Percentiles rank a stretch among this genome's conserved stretches.
These are phyloP conservation scores for Epichloe hybrida DNA, from an alignment of 2,329 filamentous ascomycete species.

Conservation along the genomic window DNA sequence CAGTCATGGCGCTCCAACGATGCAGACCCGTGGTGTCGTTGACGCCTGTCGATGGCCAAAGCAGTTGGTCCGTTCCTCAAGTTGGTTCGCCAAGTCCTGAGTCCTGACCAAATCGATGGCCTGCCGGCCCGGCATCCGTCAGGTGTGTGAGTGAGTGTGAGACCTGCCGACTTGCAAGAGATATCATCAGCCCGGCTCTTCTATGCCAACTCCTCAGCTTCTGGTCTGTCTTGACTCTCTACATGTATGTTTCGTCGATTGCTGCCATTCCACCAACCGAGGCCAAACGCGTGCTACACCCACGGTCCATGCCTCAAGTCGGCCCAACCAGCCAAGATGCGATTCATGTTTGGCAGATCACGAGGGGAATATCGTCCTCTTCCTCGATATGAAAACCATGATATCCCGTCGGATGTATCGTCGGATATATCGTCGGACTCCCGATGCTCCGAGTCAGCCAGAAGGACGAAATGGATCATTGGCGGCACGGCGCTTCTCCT, in stretches of 20 bases:
- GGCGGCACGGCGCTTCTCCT: not conserved
- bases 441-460: not conserved
- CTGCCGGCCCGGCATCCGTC: not conserved
- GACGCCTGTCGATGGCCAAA: not conserved
- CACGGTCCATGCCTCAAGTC: too few species aligned
- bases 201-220: not conserved
- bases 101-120: not conserved
- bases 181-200: not conserved
- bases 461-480: not conserved
- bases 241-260: too few species aligned
- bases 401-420: not conserved
- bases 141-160: too few species aligned
- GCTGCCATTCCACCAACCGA: too few species aligned
- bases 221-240: too few species aligned
- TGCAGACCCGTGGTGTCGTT: not conserved
- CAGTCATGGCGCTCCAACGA: not conserved
- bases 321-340: not conserved
- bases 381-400: not conserved
- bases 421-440: not conserved
- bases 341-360: not conserved
- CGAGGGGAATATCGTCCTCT: not conserved
- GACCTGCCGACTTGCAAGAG: too few species aligned
- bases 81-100: not conserved
- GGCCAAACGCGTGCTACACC: too few species aligned
- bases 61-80: not conserved